Base-by-base conservation (phyloP, 2,329 filamentous ascomycete genomes). In the Camillea tinctor region DNA sequence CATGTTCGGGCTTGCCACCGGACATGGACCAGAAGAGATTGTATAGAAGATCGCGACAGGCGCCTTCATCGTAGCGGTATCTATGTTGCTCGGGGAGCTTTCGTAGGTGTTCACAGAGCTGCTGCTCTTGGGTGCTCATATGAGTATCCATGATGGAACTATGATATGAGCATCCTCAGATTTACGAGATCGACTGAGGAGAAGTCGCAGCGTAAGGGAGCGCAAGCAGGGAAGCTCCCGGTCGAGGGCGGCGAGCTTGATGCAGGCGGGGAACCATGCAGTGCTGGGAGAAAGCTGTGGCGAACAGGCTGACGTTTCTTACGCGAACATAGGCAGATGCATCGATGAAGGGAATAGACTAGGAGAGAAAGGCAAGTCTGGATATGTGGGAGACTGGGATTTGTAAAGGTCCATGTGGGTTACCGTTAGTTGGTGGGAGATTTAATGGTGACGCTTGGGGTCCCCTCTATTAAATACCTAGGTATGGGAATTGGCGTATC, bases 11-110 rank as follows among this genome's bases (percentile, higher is more conserved):
- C 62, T 87, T 87, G 64, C 91, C 87, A 62, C 87, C 89, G 30
- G 92, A 91, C 68, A 99, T 85, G 56, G 91, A 96, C 79, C 87
- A 90, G 78, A 98, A 99, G 57, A 99, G 88, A 59, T 87, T 87
- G 71, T 87, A 82, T 58, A 96, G 79, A 30, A 99, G 87, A 64
- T 91, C 85, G 61, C 84, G 83, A 64, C 86, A 84, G 56, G 93
- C 92, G 52, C 85, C 79, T 56, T 88, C 81, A 50, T 83, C 88
- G 77, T 93, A 99, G 63, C 90, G 88, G 77, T 92, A 91, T 65
- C 84, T 81, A 80, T 91, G 88, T 66, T 84, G 81, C 67, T 81
- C 81, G 58, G 95, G 93, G 71, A 96, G 86, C 71, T 89, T 85
- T 73, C 90, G 86, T 71, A 99, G 85, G 71, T 91, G 87, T 74